A percentile compares a stretch with the other conserved stretches of the same genome.
Evolutionary conservation across 495 filamentous ascomycete genomes (phyloP).

Genomic region (Apiosordaria backusii): DNA sequence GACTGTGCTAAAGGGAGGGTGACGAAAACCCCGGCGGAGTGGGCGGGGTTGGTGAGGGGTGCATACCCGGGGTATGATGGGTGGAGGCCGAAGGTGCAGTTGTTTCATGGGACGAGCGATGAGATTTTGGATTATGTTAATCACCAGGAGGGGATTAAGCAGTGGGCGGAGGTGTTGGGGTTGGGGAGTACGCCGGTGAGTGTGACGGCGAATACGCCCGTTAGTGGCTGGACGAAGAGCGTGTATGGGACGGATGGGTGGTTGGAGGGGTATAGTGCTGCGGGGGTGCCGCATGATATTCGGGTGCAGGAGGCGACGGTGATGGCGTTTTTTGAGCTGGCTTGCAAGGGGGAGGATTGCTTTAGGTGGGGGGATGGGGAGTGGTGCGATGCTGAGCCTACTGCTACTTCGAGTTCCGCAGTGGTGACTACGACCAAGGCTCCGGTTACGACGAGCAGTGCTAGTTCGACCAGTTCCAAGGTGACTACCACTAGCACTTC

Average conservation of each 20-base stretch:
- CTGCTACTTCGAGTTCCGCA: neutral
- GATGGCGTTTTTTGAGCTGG: slow-evolving; percentile 50
- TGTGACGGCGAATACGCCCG: slow-evolving; percentile 34
- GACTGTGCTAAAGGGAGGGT: slow-evolving; percentile 49
- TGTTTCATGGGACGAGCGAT: slow-evolving; percentile 54
- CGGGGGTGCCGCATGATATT: slow-evolving; percentile 50
- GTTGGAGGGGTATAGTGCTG: slow-evolving; percentile 49
- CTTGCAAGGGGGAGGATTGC: slow-evolving; percentile 30
- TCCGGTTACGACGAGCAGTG: slow-evolving; percentile 3
- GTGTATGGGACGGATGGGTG: slow-evolving; percentile 42
- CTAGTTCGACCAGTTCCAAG: neutral
- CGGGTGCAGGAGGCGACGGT: slow-evolving; percentile 46
- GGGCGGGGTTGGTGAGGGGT: slow-evolving; percentile 46
- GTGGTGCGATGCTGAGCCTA: neutral
- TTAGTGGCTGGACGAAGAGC: slow-evolving; percentile 45
- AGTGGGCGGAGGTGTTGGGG: slow-evolving; percentile 54
- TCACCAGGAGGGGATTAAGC: slow-evolving; percentile 51
- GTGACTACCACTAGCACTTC: neutral
- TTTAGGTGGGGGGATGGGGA: slow-evolving; percentile 41
- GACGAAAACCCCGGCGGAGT: slow-evolving; percentile 41
- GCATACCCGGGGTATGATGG: slow-evolving; percentile 54
- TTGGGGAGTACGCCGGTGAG: slow-evolving; percentile 32
- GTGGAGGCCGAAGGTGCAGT: slow-evolving; percentile 50
- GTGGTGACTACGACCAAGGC: slow-evolving; percentile 4
- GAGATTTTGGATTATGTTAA: slow-evolving; percentile 46